Evolutionary conservation across 208 protist species (phyloP), one percentile per base, ranked within the genome.

Genomic region (Trypanosoma caninum): DNA sequence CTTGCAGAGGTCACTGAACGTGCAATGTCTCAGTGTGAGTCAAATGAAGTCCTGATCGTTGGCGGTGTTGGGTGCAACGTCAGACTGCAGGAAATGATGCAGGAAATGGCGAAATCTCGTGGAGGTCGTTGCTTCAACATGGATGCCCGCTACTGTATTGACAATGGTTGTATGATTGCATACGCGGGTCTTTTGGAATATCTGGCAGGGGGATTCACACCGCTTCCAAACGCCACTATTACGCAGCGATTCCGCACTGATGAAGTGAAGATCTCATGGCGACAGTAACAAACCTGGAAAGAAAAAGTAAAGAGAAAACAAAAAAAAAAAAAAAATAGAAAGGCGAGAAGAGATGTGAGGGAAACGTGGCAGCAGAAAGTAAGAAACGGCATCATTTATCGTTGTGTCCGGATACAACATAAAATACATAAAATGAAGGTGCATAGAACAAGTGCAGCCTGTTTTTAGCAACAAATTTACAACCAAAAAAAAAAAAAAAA

Each of bases 91-190:
- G 76, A 97, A 51, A 99, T 99, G 97, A 98, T 98, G 84, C 72
- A 75, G 50, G 31, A 71, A 31, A 99, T 99, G 97, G 89, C 89
- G 0, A 58, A 48, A 23, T 82, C 98, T 69, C 78, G 96, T 34
- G 89, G 85, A 11, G 95, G 94, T 16, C 81, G 65, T 27, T 88
- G 91, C 47, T 93, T 89, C 65, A 91, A 88, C 53, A 99, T 98
- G 80, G 97, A 99, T 61, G 88, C 98, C 25, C 74, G 98, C 6
- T 99, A 99, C 81, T 99, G 98, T 64, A 99, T 99, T 66, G 99
- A 99, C 79, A 99, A 99, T 74, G 99, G 99, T 2, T 98, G 97
- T 46, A 99, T 99, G 99, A 99, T 99, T 69, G 98, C 98, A 3
- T 99, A 98, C 61, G 94, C 97, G 3, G 98, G 98, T 2, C 56